These are phyloP conservation scores for Daldinia sp. DNA, from an alignment of 2,329 filamentous ascomycete genomes.

Conservation along the genomic window DNA sequence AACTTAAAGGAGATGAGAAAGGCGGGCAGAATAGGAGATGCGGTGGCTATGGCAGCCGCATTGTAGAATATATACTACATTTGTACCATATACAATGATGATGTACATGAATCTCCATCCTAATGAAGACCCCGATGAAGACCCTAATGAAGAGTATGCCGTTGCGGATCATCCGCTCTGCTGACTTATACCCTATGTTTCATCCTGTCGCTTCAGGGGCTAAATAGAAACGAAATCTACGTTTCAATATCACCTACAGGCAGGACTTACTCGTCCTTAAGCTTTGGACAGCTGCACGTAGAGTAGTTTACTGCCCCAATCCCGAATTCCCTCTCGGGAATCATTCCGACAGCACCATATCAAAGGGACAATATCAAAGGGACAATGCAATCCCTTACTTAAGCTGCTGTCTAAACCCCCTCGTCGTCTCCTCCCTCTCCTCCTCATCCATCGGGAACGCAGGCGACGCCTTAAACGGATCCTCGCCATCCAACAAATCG, in stretches of 20 bases:
- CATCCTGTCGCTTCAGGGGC: neutral
- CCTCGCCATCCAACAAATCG: conserved; percentile 77
- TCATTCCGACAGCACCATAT: neutral
- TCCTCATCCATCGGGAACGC: conserved; percentile 54
- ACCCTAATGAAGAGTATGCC: neutral
- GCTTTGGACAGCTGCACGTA: neutral
- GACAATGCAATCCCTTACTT: conserved; percentile 37
- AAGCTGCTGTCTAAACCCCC: conserved; percentile 62
- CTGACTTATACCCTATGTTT: neutral
- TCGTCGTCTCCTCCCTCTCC: conserved; percentile 52
- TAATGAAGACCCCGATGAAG: neutral
- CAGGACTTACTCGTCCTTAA: neutral
- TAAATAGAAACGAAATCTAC: neutral
- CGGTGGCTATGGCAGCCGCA: conserved; percentile 37
- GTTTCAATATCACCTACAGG: neutral
- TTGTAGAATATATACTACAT: conserved; percentile 25
- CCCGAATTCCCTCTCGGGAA: too few species aligned
- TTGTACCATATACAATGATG: conserved; percentile 45
- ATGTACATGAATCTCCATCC: conserved; percentile 42
- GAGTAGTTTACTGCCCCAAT: neutral
- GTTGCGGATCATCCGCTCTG: neutral
- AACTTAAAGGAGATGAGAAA: conserved; percentile 61
- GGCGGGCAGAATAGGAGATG: conserved; percentile 51
- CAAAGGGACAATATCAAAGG: too few species aligned
- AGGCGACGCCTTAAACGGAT: conserved; percentile 70